These are phyloP conservation scores for Fusarium kyushuense DNA, from an alignment of 2,329 filamentous ascomycete genomes.

Conservation along the genomic window DNA sequence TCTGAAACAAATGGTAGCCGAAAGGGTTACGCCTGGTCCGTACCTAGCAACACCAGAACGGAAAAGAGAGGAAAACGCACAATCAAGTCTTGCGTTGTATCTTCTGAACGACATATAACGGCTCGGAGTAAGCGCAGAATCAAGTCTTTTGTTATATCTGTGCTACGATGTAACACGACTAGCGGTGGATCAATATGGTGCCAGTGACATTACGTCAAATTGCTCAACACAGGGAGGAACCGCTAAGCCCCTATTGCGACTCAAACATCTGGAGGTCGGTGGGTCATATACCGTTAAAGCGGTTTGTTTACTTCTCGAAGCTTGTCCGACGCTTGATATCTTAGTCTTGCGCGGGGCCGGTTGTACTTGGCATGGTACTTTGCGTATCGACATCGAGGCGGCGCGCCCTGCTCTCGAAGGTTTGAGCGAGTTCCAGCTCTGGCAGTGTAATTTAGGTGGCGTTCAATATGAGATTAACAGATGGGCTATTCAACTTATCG, in stretches of 20 bases:
- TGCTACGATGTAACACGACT: neutral
- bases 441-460: no score
- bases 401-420: neutral
- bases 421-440: neutral
- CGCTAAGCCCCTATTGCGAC: neutral
- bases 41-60: no score
- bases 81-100: no score
- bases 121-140: no score
- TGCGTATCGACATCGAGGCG: neutral
- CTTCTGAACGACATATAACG: no score
- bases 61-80: no score
- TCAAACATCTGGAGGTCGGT: neutral
- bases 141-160: neutral
- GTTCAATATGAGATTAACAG: no score
- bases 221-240: neutral
- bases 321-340: neutral
- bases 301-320: no score
- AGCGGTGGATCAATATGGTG: fast-evolving
- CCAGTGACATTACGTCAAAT: neutral
- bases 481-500: no score
- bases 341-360: neutral
- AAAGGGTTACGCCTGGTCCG: neutral
- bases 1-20: neutral
- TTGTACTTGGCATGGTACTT: no score
- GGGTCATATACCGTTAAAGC: no score